phyloP scores from a whole-genome alignment of 768 basidiomycete species.

The Crepidotus variabilis region DNA sequence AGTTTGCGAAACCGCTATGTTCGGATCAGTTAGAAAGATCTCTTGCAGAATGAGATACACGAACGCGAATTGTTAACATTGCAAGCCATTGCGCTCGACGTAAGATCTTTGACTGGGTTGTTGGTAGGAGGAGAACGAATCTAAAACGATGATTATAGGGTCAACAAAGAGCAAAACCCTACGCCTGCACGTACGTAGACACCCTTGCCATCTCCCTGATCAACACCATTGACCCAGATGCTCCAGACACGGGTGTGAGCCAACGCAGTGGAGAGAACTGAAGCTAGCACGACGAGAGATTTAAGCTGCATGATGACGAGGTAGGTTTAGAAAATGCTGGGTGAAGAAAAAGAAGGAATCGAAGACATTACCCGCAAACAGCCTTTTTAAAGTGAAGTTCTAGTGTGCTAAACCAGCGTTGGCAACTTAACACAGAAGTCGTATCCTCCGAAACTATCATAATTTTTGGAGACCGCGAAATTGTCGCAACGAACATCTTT shows the following conservation, averaged over 20 bases:
- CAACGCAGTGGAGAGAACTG: constrained; percentile 17
- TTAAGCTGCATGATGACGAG: constrained; percentile 19
- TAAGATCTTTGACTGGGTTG: constrained; percentile 32
- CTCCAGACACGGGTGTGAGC: constrained; percentile 32
- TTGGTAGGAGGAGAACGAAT: constrained; percentile 34
- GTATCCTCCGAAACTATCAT: no score
- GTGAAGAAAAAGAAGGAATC: not conserved
- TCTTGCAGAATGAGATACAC: not conserved
- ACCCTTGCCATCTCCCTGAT: constrained; percentile 24
- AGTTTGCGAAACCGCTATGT: constrained; percentile 23
- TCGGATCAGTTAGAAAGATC: not conserved
- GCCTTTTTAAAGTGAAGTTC: not conserved
- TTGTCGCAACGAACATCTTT: not conserved
- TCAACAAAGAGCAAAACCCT: not conserved
- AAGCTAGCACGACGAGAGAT: constrained; percentile 17
- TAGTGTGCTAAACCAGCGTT: no score
- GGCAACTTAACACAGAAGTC: not conserved
- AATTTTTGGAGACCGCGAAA: not conserved
- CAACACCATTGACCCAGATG: constrained; percentile 33
- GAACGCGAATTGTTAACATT: constrained; percentile 30
- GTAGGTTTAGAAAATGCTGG: not conserved
- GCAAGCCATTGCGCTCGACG: constrained; percentile 24
- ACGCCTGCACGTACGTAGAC: constrained; percentile 19
- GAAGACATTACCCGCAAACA: not conserved
- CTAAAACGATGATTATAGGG: constrained; percentile 8